Conservation (phyloP, 73 alveolate species). For the Uronychia binucleata region DNA sequence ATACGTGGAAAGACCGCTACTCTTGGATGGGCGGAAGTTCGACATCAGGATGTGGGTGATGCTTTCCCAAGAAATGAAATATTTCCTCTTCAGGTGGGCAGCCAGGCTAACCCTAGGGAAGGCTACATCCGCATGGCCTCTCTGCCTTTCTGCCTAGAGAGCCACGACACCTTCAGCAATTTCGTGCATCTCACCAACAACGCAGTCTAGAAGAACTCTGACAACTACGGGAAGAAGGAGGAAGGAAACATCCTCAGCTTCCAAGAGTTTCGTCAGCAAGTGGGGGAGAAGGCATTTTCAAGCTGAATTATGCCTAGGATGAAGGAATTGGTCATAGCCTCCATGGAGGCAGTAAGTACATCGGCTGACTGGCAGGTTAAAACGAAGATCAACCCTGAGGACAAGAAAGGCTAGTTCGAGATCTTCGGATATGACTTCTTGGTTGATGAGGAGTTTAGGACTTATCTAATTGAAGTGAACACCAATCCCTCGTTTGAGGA, state of each 20-base stretch:
- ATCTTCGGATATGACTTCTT: slow-evolving; percentile 54
- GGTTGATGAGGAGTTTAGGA: slow-evolving; percentile 5
- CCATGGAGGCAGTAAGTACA: slow-evolving; percentile 16
- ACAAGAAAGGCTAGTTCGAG: slow-evolving; percentile 25
- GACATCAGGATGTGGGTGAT: slow-evolving; percentile 70
- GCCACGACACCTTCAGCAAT: too few relatives aligned
- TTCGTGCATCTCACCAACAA: slow-evolving; percentile 90
- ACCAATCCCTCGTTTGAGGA: slow-evolving; percentile 53
- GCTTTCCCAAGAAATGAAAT: slow-evolving; percentile 42
- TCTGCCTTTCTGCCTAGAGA: slow-evolving; percentile 51
- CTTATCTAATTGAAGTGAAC: slow-evolving; percentile 38
- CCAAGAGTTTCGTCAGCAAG: not conserved
- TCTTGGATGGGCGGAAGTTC: slow-evolving; percentile 53
- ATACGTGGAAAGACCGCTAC: slow-evolving; percentile 72
- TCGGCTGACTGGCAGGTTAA: slow-evolving; percentile 1
- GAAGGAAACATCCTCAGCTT: too few relatives aligned
- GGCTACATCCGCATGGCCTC: not conserved
- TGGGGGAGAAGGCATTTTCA: not conserved
- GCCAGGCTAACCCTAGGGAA: too few relatives aligned
- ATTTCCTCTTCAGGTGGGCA: slow-evolving; percentile 31
- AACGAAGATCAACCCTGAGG: slow-evolving; percentile 27
- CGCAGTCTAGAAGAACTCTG: slow-evolving; percentile 51
- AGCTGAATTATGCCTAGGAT: too few relatives aligned
- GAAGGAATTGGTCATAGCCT: slow-evolving; percentile 8
- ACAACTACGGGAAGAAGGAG: too few relatives aligned